Base-by-base conservation (phyloP, 805 yeast genomes). In the Candida coleopterorum region DNA sequence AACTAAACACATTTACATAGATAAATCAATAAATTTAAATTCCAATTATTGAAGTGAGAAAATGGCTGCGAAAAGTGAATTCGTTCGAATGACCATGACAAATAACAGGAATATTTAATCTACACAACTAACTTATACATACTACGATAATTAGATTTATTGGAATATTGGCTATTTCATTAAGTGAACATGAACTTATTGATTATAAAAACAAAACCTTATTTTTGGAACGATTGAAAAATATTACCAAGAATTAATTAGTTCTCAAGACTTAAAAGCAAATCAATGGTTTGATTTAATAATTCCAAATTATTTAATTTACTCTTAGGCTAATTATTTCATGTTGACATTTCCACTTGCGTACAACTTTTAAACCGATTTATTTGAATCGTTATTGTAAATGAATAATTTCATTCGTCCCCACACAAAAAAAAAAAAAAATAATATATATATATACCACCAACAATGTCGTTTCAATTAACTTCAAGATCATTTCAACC, bases 121-220 rank as follows among this genome's bases (percentile, higher is more conserved):
- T n/a, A n/a, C n/a, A n/a, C n/a, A n/a, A n/a, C n/a, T n/a, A n/a
- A n/a, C n/a, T n/a, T n/a, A n/a, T 62, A 12, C 73, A 67, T 41
- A 59, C 60, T 0, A 56, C 58, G 52, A 47, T 67, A 34, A 56
- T 66, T 20, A 43, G 64, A 23, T 64, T 47, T 32, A 25, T 64
- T 25, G 73, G 73, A 3, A 45, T 67, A 18, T 42, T 67, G 28
- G 47, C 53, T 1, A 56, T 67, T 8, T 48, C 64, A 4, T 42
- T 67, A 15, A 53, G 64, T 32, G 73, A 67, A 30, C 68, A 60
- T 38, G 72, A 67, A 38, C 62, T 64, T 8, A 58, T 60, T 18
- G 56, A 57, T 35, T 52, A 47, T 36, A 53, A 50, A n/a, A 25
- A 46, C 61, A 1, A 22, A 36, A 2, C 38, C 42, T 3, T 61